Evolutionary conservation across 1,284 basidiomycete genomes (phyloP).

Genomic region (Malassezia nana): DNA sequence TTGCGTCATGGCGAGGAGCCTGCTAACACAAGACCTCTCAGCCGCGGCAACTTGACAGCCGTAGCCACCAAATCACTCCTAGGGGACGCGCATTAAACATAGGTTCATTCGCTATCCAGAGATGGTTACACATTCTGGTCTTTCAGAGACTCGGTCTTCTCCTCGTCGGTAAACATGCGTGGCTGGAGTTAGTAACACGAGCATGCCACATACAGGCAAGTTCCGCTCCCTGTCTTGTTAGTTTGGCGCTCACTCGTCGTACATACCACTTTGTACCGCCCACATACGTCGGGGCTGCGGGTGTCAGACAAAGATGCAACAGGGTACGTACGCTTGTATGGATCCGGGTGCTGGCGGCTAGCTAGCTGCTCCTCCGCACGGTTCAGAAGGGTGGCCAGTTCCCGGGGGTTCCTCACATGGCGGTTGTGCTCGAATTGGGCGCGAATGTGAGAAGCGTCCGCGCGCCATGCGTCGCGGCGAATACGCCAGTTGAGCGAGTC

Average conservation of each 20-base stretch:
- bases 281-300: conserved; percentile 40
- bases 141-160: conserved; percentile 44
- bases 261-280: conserved; percentile 47
- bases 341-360: conserved; percentile 69
- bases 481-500: conserved; percentile 83
- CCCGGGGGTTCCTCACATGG: conserved; percentile 74
- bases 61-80: no score
- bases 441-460: conserved; percentile 69
- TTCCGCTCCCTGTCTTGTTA: conserved; percentile 27
- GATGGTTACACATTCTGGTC: conserved; percentile 19
- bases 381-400: conserved; percentile 67
- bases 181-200: conserved; percentile 20
- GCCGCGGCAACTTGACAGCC: no score
- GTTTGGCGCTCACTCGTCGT: neutral
- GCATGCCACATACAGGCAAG: conserved; percentile 19
- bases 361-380: conserved; percentile 70
- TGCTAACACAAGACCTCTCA: no score
- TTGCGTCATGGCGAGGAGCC: no score
- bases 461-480: conserved; percentile 72
- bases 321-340: conserved; percentile 66
- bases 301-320: neutral
- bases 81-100: neutral
- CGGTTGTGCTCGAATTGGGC: conserved; percentile 88
- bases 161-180: conserved; percentile 42
- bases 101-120: neutral